Conservation (phyloP, 164 flowering plant genomes). For the Platanus orientalis region DNA sequence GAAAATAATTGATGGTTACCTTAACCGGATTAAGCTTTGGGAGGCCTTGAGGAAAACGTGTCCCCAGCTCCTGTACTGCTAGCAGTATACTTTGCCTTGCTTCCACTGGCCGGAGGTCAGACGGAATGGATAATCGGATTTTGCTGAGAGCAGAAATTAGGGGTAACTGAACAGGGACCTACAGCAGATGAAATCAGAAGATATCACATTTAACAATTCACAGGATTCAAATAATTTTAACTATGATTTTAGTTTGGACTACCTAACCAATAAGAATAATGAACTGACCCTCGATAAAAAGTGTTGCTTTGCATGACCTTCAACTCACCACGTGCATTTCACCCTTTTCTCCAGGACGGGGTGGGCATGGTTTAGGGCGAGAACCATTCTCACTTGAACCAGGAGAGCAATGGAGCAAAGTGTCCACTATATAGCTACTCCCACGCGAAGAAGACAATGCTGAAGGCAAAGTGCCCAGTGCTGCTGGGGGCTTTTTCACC, state of each 20-base stretch:
- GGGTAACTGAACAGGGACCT: constrained; percentile 96
- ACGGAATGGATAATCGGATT: constrained; percentile 67
- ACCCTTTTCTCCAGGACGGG: constrained; percentile 90
- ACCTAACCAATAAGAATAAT: constrained; percentile 18
- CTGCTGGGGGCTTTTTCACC: constrained; percentile 61
- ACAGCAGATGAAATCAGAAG: constrained; percentile 11
- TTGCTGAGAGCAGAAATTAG: constrained; percentile 82
- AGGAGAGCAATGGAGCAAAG: constrained; percentile 86
- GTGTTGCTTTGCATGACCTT: constrained; percentile 23
- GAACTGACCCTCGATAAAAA: constrained; percentile 28
- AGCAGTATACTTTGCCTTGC: constrained; percentile 80
- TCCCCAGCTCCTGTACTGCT: constrained; percentile 72
- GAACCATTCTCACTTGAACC: constrained; percentile 74
- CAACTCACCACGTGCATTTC: constrained; percentile 99
- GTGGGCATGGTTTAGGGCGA: constrained; percentile 89
- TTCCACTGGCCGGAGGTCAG: constrained; percentile 90
- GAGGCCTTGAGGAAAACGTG: constrained; percentile 79
- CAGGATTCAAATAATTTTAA: constrained; percentile 2
- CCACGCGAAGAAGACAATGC: constrained; percentile 46
- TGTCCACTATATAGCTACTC: constrained; percentile 84
- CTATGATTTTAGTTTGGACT: constrained; percentile 2
- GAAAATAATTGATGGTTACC: constrained; percentile 29
- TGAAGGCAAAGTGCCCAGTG: constrained; percentile 43
- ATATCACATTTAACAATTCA: constrained; percentile 4
- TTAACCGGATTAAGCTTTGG: constrained; percentile 95